Evolutionary conservation across 2,329 filamentous ascomycete species (phyloP), one percentile per base, ranked within the genome.

Genomic region (Pseudocercospora eumusae): DNA sequence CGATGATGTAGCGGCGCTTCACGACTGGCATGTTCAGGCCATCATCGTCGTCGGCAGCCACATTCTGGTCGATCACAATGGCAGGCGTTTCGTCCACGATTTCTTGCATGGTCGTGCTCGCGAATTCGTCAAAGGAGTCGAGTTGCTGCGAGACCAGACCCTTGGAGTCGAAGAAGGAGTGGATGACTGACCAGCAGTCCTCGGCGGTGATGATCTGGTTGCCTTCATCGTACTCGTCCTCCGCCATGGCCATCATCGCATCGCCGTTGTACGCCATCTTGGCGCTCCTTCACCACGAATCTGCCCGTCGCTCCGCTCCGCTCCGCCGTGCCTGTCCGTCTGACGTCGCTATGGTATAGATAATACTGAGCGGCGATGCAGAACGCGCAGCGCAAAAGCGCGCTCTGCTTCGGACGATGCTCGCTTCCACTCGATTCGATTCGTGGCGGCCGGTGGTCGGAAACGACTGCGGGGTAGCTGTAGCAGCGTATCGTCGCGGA

Each of bases 151-250:
- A 96, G 21, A 96, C 95, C 31, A 99, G 84, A 72, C 95, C 93
- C 79, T 98, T 99, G 66, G 88, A 86, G 71, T 97, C 92, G 80
- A 99, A 99, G 82, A 97, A 98, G 9, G 95, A 90, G 60, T 91
- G 92, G 75, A 99, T 98, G 73, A 98, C 93, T 68, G 90, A 90
- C 95, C 96, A 99, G 82, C 92, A 97, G 79, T 99, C 96, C 81
- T 98, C 95, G 64, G 93, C 91, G 25, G 93, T 96, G 80, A 98
- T 96, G 70, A 66, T 64, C 61, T 66, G 67, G 42, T 71, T 70
- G 28, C 71, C 69, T 15, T 65, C 65, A n/a, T 65, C 61, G 6
- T 70, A 69, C 27, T 67, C 67, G 28, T 62, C 64, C 45, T 64
- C 64, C 47, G 64, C 63, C 62, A 61, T 64, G 47, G 62, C 64